These are phyloP conservation scores for Schoenoplectus tabernaemontani DNA, from an alignment of 202 grass and related monocot genomes.

Conservation along the genomic window DNA sequence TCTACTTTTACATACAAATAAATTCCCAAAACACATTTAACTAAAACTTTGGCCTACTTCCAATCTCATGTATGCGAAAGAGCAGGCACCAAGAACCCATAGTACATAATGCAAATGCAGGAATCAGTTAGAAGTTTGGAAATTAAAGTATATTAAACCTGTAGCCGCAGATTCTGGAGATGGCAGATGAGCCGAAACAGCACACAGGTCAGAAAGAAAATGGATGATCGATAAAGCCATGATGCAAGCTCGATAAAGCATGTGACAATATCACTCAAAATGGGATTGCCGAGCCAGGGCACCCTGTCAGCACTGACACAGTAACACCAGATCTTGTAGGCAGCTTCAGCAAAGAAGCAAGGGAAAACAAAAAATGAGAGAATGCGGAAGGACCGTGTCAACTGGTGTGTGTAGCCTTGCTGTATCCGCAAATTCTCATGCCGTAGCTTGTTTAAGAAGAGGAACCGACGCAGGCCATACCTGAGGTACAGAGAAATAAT, in stretches of 20 bases:
- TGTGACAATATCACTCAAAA: slow-evolving; percentile 33
- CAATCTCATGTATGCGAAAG: not conserved
- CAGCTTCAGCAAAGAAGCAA: slow-evolving; percentile 63
- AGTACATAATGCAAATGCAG: not conserved
- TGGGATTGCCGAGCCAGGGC: slow-evolving; percentile 41
- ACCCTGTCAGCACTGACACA: slow-evolving; percentile 42
- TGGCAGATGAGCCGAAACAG: slow-evolving; percentile 87
- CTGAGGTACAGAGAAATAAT: slow-evolving; percentile 12
- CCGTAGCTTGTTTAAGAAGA: slow-evolving; percentile 71
- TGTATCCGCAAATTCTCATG: slow-evolving; percentile 47
- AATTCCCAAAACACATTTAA: not conserved
- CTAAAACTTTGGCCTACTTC: not conserved
- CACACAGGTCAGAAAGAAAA: slow-evolving; percentile 83
- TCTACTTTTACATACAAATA: not conserved
- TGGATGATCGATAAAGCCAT: slow-evolving; percentile 84
- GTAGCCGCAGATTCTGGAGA: slow-evolving; percentile 67
- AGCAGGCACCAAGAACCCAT: not conserved
- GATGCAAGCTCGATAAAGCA: slow-evolving; percentile 63
- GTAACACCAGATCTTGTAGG: slow-evolving; percentile 89
- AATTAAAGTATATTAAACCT: slow-evolving; percentile 15
- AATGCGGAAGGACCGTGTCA: slow-evolving; percentile 65
- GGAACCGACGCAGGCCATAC: slow-evolving; percentile 58
- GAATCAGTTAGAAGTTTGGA: not conserved
- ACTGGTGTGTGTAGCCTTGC: slow-evolving; percentile 45
- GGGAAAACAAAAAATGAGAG: slow-evolving; percentile 64